These are phyloP conservation scores for Petasospora rhodanensis DNA, from an alignment of 1,139 yeast species.

Conservation along the genomic window DNA sequence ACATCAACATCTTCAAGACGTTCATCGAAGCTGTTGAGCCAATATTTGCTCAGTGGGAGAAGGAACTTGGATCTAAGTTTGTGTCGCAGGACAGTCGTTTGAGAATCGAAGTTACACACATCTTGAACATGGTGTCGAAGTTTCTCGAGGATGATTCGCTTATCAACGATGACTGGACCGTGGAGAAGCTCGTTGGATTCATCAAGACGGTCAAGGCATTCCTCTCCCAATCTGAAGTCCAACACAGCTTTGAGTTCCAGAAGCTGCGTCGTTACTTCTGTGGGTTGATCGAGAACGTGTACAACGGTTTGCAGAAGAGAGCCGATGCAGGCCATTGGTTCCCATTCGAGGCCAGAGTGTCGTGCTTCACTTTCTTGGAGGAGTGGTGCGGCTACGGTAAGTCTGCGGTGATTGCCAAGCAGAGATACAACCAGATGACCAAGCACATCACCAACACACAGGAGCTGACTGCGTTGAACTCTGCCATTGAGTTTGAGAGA, in stretches of 20 bases:
- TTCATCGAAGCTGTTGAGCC: slow-evolving; percentile 75
- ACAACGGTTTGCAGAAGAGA: slow-evolving; percentile 42
- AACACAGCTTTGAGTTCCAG: slow-evolving; percentile 68
- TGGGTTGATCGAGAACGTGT: slow-evolving; percentile 68
- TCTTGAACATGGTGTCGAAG: slow-evolving; percentile 66
- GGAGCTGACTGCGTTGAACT: slow-evolving; percentile 53
- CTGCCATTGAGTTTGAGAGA: slow-evolving; percentile 81
- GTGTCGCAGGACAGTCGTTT: slow-evolving; percentile 43
- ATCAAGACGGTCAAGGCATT: slow-evolving; percentile 63
- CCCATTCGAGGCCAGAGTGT: slow-evolving; percentile 81
- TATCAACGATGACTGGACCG: slow-evolving; percentile 64
- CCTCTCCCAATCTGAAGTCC: slow-evolving; percentile 54
- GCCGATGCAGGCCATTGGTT: slow-evolving; percentile 48
- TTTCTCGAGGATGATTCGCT: slow-evolving; percentile 51
- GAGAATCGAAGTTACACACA: slow-evolving; percentile 75
- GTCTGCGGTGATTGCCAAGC: slow-evolving; percentile 52
- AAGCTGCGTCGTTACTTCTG: slow-evolving; percentile 77
- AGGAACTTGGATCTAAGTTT: slow-evolving; percentile 28
- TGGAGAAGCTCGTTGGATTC: slow-evolving; percentile 58
- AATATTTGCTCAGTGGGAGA: slow-evolving; percentile 56
- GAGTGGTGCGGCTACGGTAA: slow-evolving; percentile 96
- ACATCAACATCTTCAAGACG: slow-evolving; percentile 81
- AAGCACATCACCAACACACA: slow-evolving; percentile 39
- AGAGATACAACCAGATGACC: slow-evolving; percentile 63
- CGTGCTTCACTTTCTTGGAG: slow-evolving; percentile 74